Conservation (phyloP, 371 early-diverging fungal genomes). For the Apophysomyces variabilis region DNA sequence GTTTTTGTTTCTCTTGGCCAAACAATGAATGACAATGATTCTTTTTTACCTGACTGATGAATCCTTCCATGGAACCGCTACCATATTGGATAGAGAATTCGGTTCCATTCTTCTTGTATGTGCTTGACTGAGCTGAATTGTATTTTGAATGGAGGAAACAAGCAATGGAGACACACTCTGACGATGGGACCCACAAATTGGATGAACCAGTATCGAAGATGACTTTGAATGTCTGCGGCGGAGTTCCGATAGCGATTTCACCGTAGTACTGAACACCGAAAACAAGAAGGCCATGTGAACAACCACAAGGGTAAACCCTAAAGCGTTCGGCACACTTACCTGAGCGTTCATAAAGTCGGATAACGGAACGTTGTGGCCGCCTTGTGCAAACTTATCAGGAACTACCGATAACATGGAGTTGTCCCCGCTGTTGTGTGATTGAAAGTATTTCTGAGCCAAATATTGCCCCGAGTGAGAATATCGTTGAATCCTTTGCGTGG, state of each 20-base stretch:
- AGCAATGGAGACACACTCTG: constrained; percentile 87
- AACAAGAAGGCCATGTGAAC: not conserved
- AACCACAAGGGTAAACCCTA: not conserved
- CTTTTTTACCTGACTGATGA: constrained; percentile 64
- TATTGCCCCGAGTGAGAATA: constrained; percentile 66
- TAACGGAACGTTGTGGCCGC: constrained; percentile 78
- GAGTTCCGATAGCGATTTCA: constrained; percentile 83
- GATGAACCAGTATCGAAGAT: constrained; percentile 95
- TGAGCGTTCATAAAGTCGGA: constrained; percentile 95
- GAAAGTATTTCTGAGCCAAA: constrained; percentile 79
- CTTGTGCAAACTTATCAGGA: constrained; percentile 55
- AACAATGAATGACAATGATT: no score
- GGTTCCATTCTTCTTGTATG: constrained; percentile 85
- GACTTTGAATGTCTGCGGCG: constrained; percentile 88
- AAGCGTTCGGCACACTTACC: constrained; percentile 27
- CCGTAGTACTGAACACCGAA: constrained; percentile 74
- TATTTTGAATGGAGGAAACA: constrained; percentile 89
- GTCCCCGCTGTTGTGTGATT: constrained; percentile 23
- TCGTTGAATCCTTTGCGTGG: constrained; percentile 62
- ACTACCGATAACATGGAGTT: constrained; percentile 45
- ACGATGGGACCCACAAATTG: constrained; percentile 95
- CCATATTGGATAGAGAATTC: constrained; percentile 89
- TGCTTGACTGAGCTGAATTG: constrained; percentile 70
- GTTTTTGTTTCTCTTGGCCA: no score
- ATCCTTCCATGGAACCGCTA: constrained; percentile 88